Conservation (phyloP, 129 eudicot species). For the Dittrichia graveolens region DNA sequence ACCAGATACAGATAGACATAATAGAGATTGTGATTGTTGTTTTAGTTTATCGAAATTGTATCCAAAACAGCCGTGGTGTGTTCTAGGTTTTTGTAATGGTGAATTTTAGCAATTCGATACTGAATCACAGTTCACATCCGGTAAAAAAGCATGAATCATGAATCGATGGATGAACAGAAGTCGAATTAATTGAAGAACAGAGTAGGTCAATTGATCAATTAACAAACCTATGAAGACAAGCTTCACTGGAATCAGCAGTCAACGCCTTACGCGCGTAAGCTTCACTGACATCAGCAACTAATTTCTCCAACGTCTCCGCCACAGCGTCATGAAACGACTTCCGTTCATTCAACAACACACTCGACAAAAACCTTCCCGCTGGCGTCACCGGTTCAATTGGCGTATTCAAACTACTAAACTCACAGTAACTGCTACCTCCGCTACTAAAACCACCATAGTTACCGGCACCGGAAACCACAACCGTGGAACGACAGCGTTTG, state of each 20-base stretch:
- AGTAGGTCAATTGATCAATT: background rate
- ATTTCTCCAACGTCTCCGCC: constrained; percentile 56
- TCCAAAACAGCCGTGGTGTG: background rate
- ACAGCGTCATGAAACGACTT: constrained; percentile 61
- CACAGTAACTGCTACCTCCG: constrained; percentile 33
- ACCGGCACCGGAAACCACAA: constrained; percentile 16
- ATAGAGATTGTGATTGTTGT: too few species aligned
- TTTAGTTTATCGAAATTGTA: too few species aligned
- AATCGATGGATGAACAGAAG: background rate
- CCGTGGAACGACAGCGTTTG: constrained; percentile 31
- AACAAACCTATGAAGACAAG: constrained; percentile 66
- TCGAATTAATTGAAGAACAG: background rate
- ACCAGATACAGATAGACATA: too few species aligned
- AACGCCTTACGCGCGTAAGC: constrained; percentile 48
- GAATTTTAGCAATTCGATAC: background rate
- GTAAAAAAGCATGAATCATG: constrained; percentile 6
- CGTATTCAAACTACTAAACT: constrained; percentile 59
- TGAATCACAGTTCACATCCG: background rate
- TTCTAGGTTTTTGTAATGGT: constrained; percentile 1
- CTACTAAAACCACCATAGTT: constrained; percentile 17
- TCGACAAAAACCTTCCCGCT: constrained; percentile 60
- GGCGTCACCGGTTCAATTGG: constrained; percentile 65
- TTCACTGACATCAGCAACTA: constrained; percentile 49
- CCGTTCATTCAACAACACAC: constrained; percentile 61
- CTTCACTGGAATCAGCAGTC: constrained; percentile 63